Conservation (phyloP, 805 yeast genomes). For the Priceomyces fermenticarens region DNA sequence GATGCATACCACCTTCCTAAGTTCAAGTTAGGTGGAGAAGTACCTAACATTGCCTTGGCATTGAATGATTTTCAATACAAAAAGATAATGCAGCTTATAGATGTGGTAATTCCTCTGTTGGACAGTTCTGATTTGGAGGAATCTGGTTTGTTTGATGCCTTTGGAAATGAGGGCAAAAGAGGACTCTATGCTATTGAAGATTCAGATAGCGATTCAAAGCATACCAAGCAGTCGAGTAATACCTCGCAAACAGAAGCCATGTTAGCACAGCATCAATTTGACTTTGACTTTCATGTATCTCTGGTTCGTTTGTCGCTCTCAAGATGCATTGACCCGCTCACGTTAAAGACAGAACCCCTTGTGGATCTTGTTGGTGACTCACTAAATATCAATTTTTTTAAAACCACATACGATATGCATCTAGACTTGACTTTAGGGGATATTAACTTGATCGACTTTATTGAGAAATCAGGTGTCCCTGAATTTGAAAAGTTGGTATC, state of each 20-base stretch:
- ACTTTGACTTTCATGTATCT: conserved; percentile 69
- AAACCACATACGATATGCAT: conserved; percentile 58
- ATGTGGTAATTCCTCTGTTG: conserved; percentile 59
- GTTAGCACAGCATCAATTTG: conserved; percentile 60
- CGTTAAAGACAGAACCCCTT: conserved; percentile 62
- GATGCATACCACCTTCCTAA: conserved; percentile 71
- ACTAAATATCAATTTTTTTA: conserved; percentile 57
- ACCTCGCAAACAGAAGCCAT: conserved; percentile 13
- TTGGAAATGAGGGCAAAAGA: conserved; percentile 13
- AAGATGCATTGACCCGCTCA: conserved; percentile 62
- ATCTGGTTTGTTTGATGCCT: conserved; percentile 33
- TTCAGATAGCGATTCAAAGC: conserved; percentile 1
- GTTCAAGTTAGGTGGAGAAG: conserved; percentile 69
- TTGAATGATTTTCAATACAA: conserved; percentile 89
- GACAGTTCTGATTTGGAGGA: conserved; percentile 32
- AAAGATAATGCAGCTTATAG: conserved; percentile 74
- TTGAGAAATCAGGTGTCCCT: conserved; percentile 57
- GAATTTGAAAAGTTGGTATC: conserved; percentile 71
- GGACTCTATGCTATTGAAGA: conserved; percentile 9
- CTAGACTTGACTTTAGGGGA: conserved; percentile 64
- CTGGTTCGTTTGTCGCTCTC: conserved; percentile 57
- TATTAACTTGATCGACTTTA: conserved; percentile 69
- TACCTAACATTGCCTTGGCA: conserved; percentile 69
- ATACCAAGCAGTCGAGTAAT: neutral
- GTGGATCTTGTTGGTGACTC: conserved; percentile 71